Conservation (phyloP, 164 flowering plant genomes). For the Litsea cubeba region DNA sequence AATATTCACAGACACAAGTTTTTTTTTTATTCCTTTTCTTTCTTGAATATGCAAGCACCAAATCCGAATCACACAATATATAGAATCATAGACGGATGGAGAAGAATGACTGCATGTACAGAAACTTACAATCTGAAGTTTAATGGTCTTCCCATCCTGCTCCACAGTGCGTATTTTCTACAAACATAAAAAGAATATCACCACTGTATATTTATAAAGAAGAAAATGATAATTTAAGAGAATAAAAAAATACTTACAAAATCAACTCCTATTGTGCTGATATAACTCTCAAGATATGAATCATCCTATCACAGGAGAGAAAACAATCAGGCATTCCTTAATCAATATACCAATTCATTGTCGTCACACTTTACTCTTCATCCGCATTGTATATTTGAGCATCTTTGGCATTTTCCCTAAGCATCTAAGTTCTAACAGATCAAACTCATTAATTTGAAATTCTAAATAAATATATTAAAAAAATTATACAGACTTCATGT, state of each 20-base stretch:
- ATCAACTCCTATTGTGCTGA: conserved; percentile 95
- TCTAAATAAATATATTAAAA: too few species aligned
- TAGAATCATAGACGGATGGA: neutral
- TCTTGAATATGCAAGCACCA: neutral
- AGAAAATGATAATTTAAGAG: neutral
- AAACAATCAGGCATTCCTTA: neutral
- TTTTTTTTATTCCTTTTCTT: neutral
- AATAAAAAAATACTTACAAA: conserved; percentile 49
- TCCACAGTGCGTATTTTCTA: conserved; percentile 97
- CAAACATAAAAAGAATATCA: conserved; percentile 11
- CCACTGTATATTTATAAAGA: neutral
- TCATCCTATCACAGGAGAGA: conserved; percentile 55
- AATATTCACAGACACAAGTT: neutral
- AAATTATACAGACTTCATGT: too few species aligned
- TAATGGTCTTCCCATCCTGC: conserved; percentile 91
- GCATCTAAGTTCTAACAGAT: too few species aligned
- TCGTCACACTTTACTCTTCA: too few species aligned
- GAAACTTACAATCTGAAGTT: conserved; percentile 82
- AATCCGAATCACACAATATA: too few species aligned
- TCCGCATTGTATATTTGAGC: too few species aligned
- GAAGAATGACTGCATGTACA: neutral
- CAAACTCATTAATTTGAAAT: too few species aligned
- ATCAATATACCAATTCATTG: neutral
- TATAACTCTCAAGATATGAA: conserved; percentile 91
- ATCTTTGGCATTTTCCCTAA: too few species aligned